phyloP scores from a whole-genome alignment of 2,329 filamentous ascomycete genomes.

The Penicillium expansum region DNA sequence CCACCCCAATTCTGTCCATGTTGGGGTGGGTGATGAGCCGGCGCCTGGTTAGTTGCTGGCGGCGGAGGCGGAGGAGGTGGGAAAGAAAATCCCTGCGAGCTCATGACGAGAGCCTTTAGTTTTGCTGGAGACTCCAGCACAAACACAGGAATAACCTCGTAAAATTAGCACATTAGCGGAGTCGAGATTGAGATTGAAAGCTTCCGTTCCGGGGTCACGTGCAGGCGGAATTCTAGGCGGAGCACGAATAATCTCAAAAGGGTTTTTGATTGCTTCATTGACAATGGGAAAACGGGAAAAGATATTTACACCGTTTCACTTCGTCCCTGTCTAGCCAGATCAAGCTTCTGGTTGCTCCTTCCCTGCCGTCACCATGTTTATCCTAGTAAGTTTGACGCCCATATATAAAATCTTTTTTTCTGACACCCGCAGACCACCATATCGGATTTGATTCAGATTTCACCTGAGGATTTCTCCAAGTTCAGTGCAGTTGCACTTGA shows the following conservation, averaged over 20 bases:
- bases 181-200: constrained; percentile 3
- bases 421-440: constrained; percentile 70
- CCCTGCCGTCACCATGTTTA: constrained; percentile 45
- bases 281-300: background rate
- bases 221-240: background rate
- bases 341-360: background rate
- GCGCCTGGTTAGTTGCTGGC: constrained; percentile 22
- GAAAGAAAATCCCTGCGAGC: constrained; percentile 46
- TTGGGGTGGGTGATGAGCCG: constrained; percentile 23
- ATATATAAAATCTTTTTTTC: constrained; percentile 21
- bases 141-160: constrained; percentile 26
- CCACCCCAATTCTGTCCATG: constrained; percentile 33
- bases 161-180: background rate
- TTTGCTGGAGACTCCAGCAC: constrained; percentile 26
- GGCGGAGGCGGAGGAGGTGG: constrained; percentile 45
- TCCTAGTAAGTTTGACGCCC: constrained; percentile 44
- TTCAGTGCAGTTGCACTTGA: constrained; percentile 78
- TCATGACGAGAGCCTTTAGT: constrained; percentile 33
- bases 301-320: background rate
- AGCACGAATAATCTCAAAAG: constrained; percentile 6
- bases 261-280: background rate
- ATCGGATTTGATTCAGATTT: constrained; percentile 89
- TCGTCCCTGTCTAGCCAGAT: background rate
- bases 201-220: constrained; percentile 4
- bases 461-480: constrained; percentile 83